Conservation (phyloP, 441 rosid genomes). For the Brassica balearica region DNA sequence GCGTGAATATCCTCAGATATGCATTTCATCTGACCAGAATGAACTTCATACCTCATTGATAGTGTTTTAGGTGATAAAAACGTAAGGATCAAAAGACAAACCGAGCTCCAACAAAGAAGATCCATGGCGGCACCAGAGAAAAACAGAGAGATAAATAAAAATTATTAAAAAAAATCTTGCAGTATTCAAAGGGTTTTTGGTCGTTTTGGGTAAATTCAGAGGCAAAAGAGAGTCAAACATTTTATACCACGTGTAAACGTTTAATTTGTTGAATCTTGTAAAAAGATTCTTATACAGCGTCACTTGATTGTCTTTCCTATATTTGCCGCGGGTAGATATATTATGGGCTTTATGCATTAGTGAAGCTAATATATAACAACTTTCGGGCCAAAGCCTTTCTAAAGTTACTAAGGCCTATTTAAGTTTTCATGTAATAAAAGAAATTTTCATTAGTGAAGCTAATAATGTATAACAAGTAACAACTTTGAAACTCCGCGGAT, state of each 20-base stretch:
- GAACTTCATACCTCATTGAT: constrained; percentile 61
- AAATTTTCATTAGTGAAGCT: no score
- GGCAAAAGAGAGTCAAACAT: neutral
- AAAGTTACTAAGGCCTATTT: no score
- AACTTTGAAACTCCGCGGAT: no score
- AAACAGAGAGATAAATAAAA: neutral
- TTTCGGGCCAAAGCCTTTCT: no score
- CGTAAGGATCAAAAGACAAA: constrained; percentile 42
- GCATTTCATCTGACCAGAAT: constrained; percentile 61
- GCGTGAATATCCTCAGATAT: constrained; percentile 61
- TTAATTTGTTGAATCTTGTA: neutral
- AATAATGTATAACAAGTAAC: no score
- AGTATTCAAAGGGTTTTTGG: constrained; percentile 20
- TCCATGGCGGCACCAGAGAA: constrained; percentile 39
- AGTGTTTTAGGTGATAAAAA: constrained; percentile 45
- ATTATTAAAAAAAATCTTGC: neutral
- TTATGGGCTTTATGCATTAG: neutral
- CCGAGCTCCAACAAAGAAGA: constrained; percentile 22
- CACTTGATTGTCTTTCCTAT: constrained; percentile 4
- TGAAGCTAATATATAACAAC: neutral
- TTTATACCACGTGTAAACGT: neutral
- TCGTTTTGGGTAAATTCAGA: constrained; percentile 9
- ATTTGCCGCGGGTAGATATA: neutral
- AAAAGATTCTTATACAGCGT: neutral
- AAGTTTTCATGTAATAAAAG: no score